Evolutionary conservation across 768 basidiomycete species (phyloP).

Genomic region (Phlegmacium glaucopus): DNA sequence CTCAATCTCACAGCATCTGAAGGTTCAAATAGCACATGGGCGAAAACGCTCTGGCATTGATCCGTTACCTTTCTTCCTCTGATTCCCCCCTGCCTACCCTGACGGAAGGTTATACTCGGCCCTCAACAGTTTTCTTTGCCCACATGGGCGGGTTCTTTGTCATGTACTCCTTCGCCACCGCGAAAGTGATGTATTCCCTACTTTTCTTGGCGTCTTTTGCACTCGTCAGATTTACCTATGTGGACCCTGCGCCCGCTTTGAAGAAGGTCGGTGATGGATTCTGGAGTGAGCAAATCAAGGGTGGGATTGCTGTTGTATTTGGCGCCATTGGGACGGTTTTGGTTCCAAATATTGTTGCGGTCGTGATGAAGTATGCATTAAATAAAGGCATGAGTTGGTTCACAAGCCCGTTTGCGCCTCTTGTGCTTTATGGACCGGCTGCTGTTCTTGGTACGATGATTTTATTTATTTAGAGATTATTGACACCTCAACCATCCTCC

Average conservation of each 20-base stretch:
- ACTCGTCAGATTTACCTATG: constrained; percentile 36
- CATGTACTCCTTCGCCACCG: constrained; percentile 71
- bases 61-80: constrained; percentile 68
- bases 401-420: constrained; percentile 56
- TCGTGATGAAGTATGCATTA: constrained; percentile 59
- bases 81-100: constrained; percentile 68
- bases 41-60: constrained; percentile 78
- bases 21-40: constrained; percentile 73
- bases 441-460: constrained; percentile 59
- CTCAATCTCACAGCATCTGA: constrained; percentile 1
- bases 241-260: constrained; percentile 31
- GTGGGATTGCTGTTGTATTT: constrained; percentile 44
- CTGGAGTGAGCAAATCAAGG: constrained; percentile 38
- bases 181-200: constrained; percentile 57
- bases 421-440: constrained; percentile 74
- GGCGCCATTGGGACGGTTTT: constrained; percentile 57
- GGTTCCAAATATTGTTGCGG: constrained; percentile 67
- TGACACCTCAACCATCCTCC: not conserved
- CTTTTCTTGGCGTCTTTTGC: constrained; percentile 45
- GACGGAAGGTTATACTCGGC: constrained; percentile 45
- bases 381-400: constrained; percentile 87
- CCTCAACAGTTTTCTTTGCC: constrained; percentile 76
- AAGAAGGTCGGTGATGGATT: constrained; percentile 28
- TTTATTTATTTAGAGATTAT: not conserved
- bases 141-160: constrained; percentile 66